Evolutionary conservation across 805 yeast genomes (phyloP).

Genomic region (Myxozyma neglecta): DNA sequence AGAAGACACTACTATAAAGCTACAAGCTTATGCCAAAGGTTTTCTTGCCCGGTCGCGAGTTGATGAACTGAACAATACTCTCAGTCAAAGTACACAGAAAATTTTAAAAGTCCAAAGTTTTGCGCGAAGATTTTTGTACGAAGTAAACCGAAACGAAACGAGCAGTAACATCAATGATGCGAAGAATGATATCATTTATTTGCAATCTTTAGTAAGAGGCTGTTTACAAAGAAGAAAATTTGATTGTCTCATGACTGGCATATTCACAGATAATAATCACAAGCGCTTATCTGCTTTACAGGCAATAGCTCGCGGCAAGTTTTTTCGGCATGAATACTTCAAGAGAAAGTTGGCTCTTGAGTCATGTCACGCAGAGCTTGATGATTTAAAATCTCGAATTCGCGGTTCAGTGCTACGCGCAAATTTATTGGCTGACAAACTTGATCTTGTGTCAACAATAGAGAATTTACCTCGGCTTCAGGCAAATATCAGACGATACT

Average conservation of each 20-base stretch:
- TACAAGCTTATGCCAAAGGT: constrained; percentile 49
- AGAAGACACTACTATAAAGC: background rate
- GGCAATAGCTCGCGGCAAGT: constrained; percentile 40
- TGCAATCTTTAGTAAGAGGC: constrained; percentile 43
- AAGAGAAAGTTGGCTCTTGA: background rate
- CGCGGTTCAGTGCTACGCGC: constrained; percentile 27
- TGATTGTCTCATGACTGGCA: constrained; percentile 5
- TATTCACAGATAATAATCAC: background rate
- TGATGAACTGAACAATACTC: constrained; percentile 2
- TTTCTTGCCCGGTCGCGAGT: constrained; percentile 30
- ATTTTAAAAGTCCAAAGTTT: constrained; percentile 41
- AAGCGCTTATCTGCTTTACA: constrained; percentile 43
- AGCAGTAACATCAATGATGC: constrained; percentile 40
- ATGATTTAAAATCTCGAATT: constrained; percentile 21
- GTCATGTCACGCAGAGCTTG: constrained; percentile 4
- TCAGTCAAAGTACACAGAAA: constrained; percentile 13
- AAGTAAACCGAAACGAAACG: constrained; percentile 36
- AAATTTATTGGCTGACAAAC: background rate
- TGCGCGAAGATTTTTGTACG: constrained; percentile 40
- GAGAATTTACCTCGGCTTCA: constrained; percentile 21
- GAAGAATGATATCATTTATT: constrained; percentile 32
- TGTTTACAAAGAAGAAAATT: constrained; percentile 35
- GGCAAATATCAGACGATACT: constrained; percentile 19
- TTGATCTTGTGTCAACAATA: constrained; percentile 4
- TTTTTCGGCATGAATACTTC: background rate